These are phyloP conservation scores for Sindora glabra DNA, from an alignment of 306 rosid species.

Conservation along the genomic window DNA sequence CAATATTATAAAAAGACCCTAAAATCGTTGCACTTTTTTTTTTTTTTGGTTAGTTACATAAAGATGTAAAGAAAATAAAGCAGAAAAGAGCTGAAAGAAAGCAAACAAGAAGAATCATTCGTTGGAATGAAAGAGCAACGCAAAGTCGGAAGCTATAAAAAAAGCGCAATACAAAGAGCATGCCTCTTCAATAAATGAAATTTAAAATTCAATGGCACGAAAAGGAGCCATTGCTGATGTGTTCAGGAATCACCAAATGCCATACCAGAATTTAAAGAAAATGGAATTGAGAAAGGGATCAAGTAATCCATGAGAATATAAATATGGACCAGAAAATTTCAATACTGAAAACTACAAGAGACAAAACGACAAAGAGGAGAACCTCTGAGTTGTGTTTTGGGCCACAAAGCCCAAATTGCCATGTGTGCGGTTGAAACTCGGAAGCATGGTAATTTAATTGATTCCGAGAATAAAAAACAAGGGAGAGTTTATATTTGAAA, in stretches of 20 bases:
- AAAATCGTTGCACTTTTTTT: no score
- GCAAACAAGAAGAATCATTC: neutral
- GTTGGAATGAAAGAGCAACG: neutral
- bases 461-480: slow-evolving; percentile 20
- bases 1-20: no score
- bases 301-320: slow-evolving; percentile 12
- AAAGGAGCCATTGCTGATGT: neutral
- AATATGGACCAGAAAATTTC: slow-evolving; percentile 16
- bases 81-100: neutral
- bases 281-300: slow-evolving; percentile 7
- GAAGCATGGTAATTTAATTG: slow-evolving; percentile 4
- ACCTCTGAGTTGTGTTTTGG: slow-evolving; percentile 21
- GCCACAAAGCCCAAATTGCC: slow-evolving; percentile 3
- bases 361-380: slow-evolving; percentile 19
- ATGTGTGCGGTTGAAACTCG: neutral
- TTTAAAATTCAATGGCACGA: no score
- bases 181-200: neutral
- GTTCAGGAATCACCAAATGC: neutral
- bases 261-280: neutral
- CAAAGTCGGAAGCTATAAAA: no score
- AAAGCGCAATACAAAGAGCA: no score
- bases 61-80: no score
- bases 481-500: no score
- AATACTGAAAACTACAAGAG: slow-evolving; percentile 1
- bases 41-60: no score